Base-by-base conservation (phyloP, 331 rosid species). In the Malus hybrid region DNA sequence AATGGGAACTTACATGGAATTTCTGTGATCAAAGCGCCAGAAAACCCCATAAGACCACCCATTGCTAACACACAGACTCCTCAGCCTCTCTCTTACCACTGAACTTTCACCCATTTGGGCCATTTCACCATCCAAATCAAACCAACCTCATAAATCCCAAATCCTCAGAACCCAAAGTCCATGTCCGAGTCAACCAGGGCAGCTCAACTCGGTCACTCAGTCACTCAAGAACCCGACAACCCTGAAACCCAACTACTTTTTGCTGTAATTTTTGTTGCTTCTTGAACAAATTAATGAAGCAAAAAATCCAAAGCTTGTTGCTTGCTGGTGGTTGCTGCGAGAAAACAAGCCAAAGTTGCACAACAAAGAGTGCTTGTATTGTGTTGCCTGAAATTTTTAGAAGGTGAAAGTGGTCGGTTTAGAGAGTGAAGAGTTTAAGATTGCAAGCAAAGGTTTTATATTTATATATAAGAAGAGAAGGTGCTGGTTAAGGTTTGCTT, bases 41-140 rank as follows among this genome's bases (percentile, higher is more conserved):
- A 93, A 84, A 81, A 91, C 78, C n/a, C 87, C 93, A 68, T 93
- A 93, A 74, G 93, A 88, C 96, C 93, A 93, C n/a, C 81, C 89
- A 76, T 86, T 71, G 48, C 66, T 42, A 79, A 69, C 82, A 76
- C 96, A 89, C 30, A 93, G 92, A 75, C 75, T 71, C 75, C 77
- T 81, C 20, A 93, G 96, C 66, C 77, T 78, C 67, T 84, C 76
- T 80, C 84, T 85, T 33, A 89, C 53, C 70, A 71, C 73, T 10
- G 85, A 88, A 81, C 75, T 60, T 39, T 68, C 34, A 68, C 80
- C 85, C 36, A 70, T 72, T 57, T 79, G 77, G 56, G 74, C 83
- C 90, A 87, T 87, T 80, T 56, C 55, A 65, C 30, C 34, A 26
- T 39, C 68, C 39, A 44, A 78, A 18, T 14, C 26, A 26, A 71